These are phyloP conservation scores for Lepidium didymum DNA, from an alignment of 345 rosid genomes.

Conservation along the genomic window DNA sequence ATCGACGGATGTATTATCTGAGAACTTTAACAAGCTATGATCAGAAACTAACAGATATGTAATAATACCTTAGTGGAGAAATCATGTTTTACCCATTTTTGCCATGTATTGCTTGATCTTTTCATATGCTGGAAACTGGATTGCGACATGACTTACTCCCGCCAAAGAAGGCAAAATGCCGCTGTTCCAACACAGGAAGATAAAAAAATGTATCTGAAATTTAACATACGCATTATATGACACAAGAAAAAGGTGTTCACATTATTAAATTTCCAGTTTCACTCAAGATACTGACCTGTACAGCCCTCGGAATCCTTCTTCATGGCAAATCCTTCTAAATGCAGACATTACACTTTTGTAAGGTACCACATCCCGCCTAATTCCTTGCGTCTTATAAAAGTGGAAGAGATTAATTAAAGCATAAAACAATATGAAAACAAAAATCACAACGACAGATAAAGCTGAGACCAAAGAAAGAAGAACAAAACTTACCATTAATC, in stretches of 20 bases:
- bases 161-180: constrained; percentile 89
- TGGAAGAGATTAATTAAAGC: neutral
- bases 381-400: constrained; percentile 52
- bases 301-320: constrained; percentile 87
- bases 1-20: constrained; percentile 60
- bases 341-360: constrained; percentile 73
- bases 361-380: constrained; percentile 70
- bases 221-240: neutral
- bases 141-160: constrained; percentile 90
- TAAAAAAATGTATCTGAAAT: neutral
- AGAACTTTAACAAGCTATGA: constrained; percentile 20
- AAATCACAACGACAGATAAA: neutral
- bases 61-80: neutral
- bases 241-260: neutral
- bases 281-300: constrained; percentile 59
- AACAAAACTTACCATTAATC: constrained; percentile 65
- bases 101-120: constrained; percentile 82
- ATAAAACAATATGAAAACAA: neutral
- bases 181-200: constrained; percentile 46
- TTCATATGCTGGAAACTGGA: constrained; percentile 95
- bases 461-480: constrained; percentile 2
- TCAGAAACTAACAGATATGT: constrained; percentile 16
- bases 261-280: neutral
- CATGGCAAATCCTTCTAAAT: constrained; percentile 61
- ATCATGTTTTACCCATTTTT: constrained; percentile 41